Conservation (phyloP, 306 rosid species). For the Ochetophila trinervis region DNA sequence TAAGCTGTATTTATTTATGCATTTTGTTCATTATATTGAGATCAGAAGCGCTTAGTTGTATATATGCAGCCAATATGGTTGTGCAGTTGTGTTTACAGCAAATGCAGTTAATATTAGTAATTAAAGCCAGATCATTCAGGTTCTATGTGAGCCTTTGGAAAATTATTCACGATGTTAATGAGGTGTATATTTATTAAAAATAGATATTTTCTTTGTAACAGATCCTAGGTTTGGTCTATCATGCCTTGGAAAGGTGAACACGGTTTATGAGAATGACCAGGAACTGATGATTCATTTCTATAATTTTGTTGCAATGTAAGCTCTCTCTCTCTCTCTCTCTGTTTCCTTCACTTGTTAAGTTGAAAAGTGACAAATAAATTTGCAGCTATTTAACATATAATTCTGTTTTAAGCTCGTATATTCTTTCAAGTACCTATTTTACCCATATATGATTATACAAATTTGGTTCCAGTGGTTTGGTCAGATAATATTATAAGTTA, state of each 20-base stretch:
- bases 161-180: not conserved
- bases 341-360: not conserved
- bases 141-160: not conserved
- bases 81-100: not conserved
- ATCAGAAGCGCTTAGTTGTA: not conserved
- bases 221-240: constrained; percentile 74
- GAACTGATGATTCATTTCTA: constrained; percentile 70
- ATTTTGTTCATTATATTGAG: not conserved
- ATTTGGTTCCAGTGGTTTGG: too few species aligned
- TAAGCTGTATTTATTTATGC: not conserved
- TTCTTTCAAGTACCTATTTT: too few species aligned
- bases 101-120: not conserved
- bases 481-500: not conserved
- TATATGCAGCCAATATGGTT: not conserved
- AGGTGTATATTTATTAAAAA: not conserved
- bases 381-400: too few species aligned
- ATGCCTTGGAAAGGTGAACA: constrained; percentile 69
- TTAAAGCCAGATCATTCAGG: not conserved
- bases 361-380: too few species aligned
- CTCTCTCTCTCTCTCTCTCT: not conserved
- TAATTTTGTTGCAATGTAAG: constrained; percentile 63
- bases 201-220: constrained; percentile 25
- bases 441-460: too few species aligned
- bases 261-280: constrained; percentile 57
- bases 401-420: too few species aligned